Evolutionary conservation across 805 yeast genomes (phyloP).

Genomic region (Ogataea minuta): DNA sequence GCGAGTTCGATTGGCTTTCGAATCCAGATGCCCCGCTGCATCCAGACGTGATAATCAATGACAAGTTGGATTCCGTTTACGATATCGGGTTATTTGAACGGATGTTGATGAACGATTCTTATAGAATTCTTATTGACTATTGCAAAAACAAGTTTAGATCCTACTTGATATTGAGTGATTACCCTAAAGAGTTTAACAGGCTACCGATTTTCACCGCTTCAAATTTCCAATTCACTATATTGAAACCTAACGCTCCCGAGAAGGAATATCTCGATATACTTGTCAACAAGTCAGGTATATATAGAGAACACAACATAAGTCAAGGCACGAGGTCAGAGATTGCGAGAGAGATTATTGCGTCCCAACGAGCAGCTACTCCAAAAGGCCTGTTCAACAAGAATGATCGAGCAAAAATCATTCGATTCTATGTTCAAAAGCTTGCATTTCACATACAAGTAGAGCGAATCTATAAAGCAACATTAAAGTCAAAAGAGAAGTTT

Average conservation of each 20-base stretch:
- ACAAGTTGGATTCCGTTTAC: constrained; percentile 55
- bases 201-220: constrained; percentile 29
- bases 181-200: constrained; percentile 40
- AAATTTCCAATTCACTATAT: constrained; percentile 37
- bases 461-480: constrained; percentile 54
- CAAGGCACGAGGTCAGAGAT: constrained; percentile 39
- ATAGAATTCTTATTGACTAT: constrained; percentile 66
- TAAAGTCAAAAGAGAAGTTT: constrained; percentile 26
- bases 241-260: constrained; percentile 42
- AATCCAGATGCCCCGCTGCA: constrained; percentile 3
- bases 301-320: constrained; percentile 52
- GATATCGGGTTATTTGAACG: constrained; percentile 45
- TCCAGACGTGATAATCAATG: constrained; percentile 24
- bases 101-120: constrained; percentile 50
- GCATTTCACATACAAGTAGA: constrained; percentile 67
- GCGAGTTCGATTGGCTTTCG: constrained; percentile 24
- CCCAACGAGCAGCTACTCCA: constrained; percentile 15
- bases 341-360: constrained; percentile 33
- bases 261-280: constrained; percentile 46
- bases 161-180: constrained; percentile 50
- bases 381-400: constrained; percentile 32
- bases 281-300: constrained; percentile 47
- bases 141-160: constrained; percentile 64
- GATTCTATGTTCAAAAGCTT: constrained; percentile 45
- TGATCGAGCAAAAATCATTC: constrained; percentile 45